Base-by-base conservation (phyloP, 108 stramenopile species). In the Epithemia pelagica region DNA sequence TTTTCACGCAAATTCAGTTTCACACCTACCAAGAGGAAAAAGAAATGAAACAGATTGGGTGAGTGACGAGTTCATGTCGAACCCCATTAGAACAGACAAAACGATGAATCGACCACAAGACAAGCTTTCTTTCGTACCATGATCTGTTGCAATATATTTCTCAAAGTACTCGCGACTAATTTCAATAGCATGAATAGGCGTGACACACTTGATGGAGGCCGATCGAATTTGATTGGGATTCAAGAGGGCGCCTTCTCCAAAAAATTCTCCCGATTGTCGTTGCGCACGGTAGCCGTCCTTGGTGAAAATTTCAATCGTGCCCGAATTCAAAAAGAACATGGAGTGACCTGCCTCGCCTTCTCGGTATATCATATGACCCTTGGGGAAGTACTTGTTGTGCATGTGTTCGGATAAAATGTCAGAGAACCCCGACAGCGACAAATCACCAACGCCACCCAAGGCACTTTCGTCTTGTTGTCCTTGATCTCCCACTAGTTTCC, bases 111-210 rank as follows among this genome's bases (percentile, higher is more conserved):
- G n/a, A n/a, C n/a, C n/a, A n/a, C n/a, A n/a, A n/a, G n/a, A n/a
- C n/a, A n/a, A n/a, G n/a, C n/a, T n/a, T n/a, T n/a, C n/a, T n/a
- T n/a, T n/a, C 0, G 73, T 83, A 23, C 71, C 54, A 23, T 79
- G 64, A 18, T 84, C 78, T 1, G 81, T 71, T 0, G 84, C 78
- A 58, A 89, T 78, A 66, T 88, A 92, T 66, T 92, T 92, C 61
- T 93, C 88, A 73, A 89, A 93, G 65, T 88, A 89, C 66, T 93
- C 87, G 21, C 88, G 81, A 71, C 82, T 88, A 25, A 93, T 88
- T 64, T 93, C 88, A 59, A 93, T 76, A 1, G 82, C 88, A 74
- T 93, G 88, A 26, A 93, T 83, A 0, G 91, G 91, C 22, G 91
- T 90, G 63, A 75, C 65, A 72, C 91, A 93, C 25, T 74, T 73